Conservation (phyloP, 495 filamentous ascomycete genomes). For the Lasiosphaeris hirsuta region DNA sequence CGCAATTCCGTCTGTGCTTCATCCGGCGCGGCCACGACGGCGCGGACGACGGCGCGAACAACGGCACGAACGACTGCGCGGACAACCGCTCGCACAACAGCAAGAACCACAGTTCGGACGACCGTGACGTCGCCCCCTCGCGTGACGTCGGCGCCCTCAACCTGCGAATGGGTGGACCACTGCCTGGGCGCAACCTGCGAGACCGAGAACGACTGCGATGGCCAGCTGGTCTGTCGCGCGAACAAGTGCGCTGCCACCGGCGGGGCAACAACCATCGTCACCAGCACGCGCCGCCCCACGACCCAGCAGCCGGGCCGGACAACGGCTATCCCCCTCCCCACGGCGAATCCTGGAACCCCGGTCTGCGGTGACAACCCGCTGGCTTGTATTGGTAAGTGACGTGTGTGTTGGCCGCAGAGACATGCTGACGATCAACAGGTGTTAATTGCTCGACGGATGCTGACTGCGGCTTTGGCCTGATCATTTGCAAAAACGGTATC, state of each 20-base stretch:
- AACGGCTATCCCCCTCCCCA: conserved; percentile 6
- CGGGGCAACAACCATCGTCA: not conserved
- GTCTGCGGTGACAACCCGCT: conserved; percentile 19
- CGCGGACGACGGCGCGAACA: conserved; percentile 3
- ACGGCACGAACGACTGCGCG: not conserved
- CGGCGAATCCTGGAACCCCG: not conserved
- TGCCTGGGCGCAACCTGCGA: conserved; percentile 21
- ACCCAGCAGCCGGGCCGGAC: not conserved
- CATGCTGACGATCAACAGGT: conserved; percentile 12
- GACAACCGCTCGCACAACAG: not conserved
- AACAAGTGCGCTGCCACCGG: conserved; percentile 14
- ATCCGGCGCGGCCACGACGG: not conserved
- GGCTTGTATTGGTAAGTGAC: conserved; percentile 26
- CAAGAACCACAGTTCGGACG: not conserved
- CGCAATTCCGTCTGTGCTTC: conserved; percentile 13
- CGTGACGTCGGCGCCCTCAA: not conserved
- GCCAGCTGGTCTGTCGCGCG: conserved; percentile 13
- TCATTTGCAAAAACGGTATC: conserved; percentile 25
- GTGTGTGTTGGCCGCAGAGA: not conserved
- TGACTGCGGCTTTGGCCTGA: conserved; percentile 24
- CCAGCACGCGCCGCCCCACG: conserved; percentile 10
- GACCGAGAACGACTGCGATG: conserved; percentile 27
- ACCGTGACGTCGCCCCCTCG: conserved; percentile 4
- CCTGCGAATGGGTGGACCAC: conserved; percentile 17
- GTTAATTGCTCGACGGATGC: conserved; percentile 19